A percentile compares a stretch with the other conserved stretches of the same genome.
These are phyloP conservation scores for Aspergillus sp. DNA, from an alignment of 2,329 filamentous ascomycete genomes.

Conservation along the genomic window DNA sequence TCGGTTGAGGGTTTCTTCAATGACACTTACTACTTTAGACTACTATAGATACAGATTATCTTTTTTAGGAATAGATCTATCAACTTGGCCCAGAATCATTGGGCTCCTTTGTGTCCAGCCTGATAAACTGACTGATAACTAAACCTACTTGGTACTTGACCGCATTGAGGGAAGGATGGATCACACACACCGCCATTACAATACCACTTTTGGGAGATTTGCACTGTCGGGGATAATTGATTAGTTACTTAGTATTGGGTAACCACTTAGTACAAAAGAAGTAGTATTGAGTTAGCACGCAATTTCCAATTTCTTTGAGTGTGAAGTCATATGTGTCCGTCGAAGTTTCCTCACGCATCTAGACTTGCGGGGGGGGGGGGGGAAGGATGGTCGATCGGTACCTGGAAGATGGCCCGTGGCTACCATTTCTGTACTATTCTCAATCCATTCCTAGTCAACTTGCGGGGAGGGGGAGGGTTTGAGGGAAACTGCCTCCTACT, in stretches of 20 bases:
- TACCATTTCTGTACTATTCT: slow-evolving; percentile 1
- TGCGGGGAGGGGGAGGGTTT: slow-evolving; percentile 16
- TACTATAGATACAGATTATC: no score
- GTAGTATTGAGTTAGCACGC: not conserved
- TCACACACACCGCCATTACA: not conserved
- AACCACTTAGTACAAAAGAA: no score
- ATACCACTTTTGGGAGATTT: no score
- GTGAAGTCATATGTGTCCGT: slow-evolving; percentile 4
- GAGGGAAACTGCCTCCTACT: not conserved
- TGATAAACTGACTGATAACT: not conserved
- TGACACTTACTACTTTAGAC: no score
- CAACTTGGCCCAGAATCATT: not conserved
- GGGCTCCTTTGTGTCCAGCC: not conserved
- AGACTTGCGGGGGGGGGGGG: slow-evolving; percentile 20
- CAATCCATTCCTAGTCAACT: slow-evolving; percentile 20
- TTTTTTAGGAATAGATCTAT: not conserved
- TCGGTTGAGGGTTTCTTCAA: not conserved
- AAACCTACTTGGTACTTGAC: no score
- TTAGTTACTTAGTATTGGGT: not conserved
- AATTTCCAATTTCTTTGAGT: not conserved
- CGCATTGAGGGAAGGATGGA: no score
- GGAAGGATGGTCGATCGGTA: slow-evolving; percentile 24
- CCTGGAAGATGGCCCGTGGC: slow-evolving; percentile 21
- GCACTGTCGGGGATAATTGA: no score
- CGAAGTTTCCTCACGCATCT: slow-evolving; percentile 7